Base-by-base conservation (phyloP, 2,329 filamentous ascomycete genomes). In the Aspergillus japonicus region DNA sequence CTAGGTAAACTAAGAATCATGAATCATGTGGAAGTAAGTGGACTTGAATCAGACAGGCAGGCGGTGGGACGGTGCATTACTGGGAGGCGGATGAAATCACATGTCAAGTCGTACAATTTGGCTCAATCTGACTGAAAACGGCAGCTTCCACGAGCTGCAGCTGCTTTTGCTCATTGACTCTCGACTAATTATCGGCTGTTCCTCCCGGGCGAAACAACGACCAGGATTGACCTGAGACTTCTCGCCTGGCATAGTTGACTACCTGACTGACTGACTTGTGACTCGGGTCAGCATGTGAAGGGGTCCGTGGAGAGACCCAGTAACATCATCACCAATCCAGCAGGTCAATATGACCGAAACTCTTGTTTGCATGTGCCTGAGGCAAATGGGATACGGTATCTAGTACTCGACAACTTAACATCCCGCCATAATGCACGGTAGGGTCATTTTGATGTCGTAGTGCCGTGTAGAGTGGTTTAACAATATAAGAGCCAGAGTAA, bases 11-110 rank as follows among this genome's bases (percentile, higher is more conserved):
- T 35, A 16, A 16, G 33, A 16, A 35, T 35, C 33, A 35, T 35
- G 33, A 35, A 29, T 29, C 26, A 29, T 29, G 26, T 23, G 23
- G 23, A 23, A 23, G 23, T 35, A 16, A 35, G 33, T 16, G 33
- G 33, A 19, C 39, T 19, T 44, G 14, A 44, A 2, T 44, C 12
- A 11, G n/a, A 21, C 33, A 21, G 42, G 53, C 26, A 55, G 53
- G 53, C 53, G 53, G 53, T 55, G 44, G 53, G 42, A 31, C 53
- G 53, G 53, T 31, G 53, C 53, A 55, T 12, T 35, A 31, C 16
- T 31, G 47, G 53, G 47, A 21, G 14, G 39, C 39, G n/a, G 39
- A 42, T 42, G 53, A 24, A 42, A 55, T 55, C 53, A 55, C 53
- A 55, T 55, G 53, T 47, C 42, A 44, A 12, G 35, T 21, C 16